These are phyloP conservation scores for Mucor circinelloides DNA, from an alignment of 371 early-diverging fungal genomes.

Conservation along the genomic window DNA sequence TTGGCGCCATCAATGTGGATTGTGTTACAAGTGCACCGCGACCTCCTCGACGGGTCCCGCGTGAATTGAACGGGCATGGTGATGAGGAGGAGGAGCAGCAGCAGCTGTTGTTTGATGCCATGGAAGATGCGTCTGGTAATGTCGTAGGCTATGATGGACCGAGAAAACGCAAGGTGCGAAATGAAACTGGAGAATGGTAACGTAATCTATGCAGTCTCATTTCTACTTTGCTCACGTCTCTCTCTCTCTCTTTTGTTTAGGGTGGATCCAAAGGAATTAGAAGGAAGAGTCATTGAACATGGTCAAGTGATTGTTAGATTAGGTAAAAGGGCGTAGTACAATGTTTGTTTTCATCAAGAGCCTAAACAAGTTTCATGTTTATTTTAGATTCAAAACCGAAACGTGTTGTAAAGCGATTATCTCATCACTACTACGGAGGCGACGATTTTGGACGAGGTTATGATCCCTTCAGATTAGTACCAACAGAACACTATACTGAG, in stretches of 20 bases:
- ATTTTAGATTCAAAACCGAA: conserved; percentile 34
- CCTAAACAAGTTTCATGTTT: conserved; percentile 8
- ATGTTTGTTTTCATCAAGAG: neutral
- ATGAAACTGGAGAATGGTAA: conserved; percentile 41
- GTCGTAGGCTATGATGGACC: conserved; percentile 50
- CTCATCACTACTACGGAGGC: conserved; percentile 34
- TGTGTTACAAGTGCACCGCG: conserved; percentile 42
- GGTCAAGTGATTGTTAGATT: conserved; percentile 25
- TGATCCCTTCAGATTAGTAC: conserved; percentile 74
- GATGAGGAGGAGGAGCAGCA: conserved; percentile 18
- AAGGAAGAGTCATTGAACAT: conserved; percentile 69
- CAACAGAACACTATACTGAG: conserved; percentile 55
- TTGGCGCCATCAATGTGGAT: conserved; percentile 79
- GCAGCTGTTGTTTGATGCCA: conserved; percentile 1
- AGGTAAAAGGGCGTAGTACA: conserved; percentile 1
- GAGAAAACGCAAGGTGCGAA: conserved; percentile 63
- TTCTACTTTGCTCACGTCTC: too few species aligned
- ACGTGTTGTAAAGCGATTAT: conserved; percentile 29
- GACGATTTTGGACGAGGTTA: conserved; percentile 52
- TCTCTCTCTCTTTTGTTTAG: conserved; percentile 27
- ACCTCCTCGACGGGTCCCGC: conserved; percentile 31
- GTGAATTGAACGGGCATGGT: neutral
- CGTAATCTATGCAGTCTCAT: neutral
- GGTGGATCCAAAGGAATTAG: conserved; percentile 67
- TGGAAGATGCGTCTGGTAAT: conserved; percentile 30